Percentiles rank a stretch among this genome's conserved stretches.
phyloP scores from a whole-genome alignment of 306 rosid species.

The Citrullus amarus region DNA sequence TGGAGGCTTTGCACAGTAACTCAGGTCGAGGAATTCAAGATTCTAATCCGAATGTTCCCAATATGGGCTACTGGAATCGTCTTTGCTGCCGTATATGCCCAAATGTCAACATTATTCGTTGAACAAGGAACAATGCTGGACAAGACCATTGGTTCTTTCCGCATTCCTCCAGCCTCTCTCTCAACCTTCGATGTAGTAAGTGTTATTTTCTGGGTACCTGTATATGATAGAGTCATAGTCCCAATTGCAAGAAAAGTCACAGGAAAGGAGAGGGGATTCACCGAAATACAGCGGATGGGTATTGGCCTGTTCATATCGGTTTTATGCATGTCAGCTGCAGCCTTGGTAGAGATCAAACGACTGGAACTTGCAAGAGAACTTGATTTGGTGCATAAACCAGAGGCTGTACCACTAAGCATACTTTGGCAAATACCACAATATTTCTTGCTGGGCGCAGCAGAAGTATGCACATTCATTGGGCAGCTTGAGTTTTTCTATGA shows the following conservation, averaged over 20 bases:
- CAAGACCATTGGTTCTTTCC: conserved; percentile 64
- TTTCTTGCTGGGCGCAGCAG: conserved; percentile 83
- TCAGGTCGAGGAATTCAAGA: conserved; percentile 90
- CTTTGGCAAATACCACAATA: conserved; percentile 84
- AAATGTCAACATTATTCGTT: conserved; percentile 91
- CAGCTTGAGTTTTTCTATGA: conserved; percentile 94
- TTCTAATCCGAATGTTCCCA: conserved; percentile 89
- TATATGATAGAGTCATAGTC: conserved; percentile 66
- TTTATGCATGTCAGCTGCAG: conserved; percentile 92
- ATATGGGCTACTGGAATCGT: conserved; percentile 85
- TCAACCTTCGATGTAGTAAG: conserved; percentile 64
- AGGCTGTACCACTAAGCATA: conserved; percentile 61
- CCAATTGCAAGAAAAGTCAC: conserved; percentile 73
- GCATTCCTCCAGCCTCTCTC: conserved; percentile 90
- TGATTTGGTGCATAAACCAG: conserved; percentile 42
- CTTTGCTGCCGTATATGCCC: conserved; percentile 87
- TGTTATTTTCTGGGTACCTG: conserved; percentile 86
- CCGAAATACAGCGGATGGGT: conserved; percentile 93
- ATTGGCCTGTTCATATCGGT: conserved; percentile 76
- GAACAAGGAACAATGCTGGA: conserved; percentile 89
- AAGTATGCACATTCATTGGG: conserved; percentile 72
- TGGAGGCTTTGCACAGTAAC: conserved; percentile 94
- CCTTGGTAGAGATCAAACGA: conserved; percentile 60
- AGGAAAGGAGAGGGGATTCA: conserved; percentile 77
- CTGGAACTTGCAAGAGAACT: conserved; percentile 54